Percentiles rank a stretch among this genome's conserved stretches.
These are phyloP conservation scores for Brettanomyces bruxellensis DNA, from an alignment of 805 yeast species.

Conservation along the genomic window DNA sequence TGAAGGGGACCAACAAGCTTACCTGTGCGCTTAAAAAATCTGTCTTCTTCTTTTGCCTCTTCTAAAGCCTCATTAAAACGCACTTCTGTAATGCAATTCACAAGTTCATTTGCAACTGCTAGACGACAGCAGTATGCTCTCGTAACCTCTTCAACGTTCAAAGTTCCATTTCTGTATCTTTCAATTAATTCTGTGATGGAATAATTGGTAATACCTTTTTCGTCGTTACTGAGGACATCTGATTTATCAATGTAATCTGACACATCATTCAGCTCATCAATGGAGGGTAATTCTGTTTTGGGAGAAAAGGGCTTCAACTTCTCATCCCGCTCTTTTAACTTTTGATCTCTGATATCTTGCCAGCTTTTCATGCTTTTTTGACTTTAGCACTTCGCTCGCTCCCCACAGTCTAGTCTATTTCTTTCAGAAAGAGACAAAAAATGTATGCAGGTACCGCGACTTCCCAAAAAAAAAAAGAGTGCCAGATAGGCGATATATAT, in stretches of 20 bases:
- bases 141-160: conserved; percentile 23
- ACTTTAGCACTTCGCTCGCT: too few relatives aligned
- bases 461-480: too few relatives aligned
- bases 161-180: neutral
- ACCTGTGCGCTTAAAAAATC: conserved; percentile 34
- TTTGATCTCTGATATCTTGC: neutral
- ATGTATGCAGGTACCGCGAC: too few relatives aligned
- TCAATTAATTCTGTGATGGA: neutral
- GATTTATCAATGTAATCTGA: conserved; percentile 1
- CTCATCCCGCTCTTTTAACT: neutral
- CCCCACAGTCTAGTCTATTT: too few relatives aligned
- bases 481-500: too few relatives aligned
- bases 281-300: neutral
- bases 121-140: conserved; percentile 41
- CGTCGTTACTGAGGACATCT: neutral
- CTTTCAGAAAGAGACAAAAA: too few relatives aligned
- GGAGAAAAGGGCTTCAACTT: neutral
- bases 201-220: neutral
- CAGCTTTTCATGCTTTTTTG: neutral
- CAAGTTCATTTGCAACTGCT: conserved; percentile 38
- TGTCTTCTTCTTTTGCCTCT: conserved; percentile 45
- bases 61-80: conserved; percentile 39
- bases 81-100: conserved; percentile 39
- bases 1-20: conserved; percentile 49
- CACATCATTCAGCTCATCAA: conserved; percentile 3